Base-by-base conservation (phyloP, 2,329 filamentous ascomycete genomes). In the Penicillium hesseltinei region DNA sequence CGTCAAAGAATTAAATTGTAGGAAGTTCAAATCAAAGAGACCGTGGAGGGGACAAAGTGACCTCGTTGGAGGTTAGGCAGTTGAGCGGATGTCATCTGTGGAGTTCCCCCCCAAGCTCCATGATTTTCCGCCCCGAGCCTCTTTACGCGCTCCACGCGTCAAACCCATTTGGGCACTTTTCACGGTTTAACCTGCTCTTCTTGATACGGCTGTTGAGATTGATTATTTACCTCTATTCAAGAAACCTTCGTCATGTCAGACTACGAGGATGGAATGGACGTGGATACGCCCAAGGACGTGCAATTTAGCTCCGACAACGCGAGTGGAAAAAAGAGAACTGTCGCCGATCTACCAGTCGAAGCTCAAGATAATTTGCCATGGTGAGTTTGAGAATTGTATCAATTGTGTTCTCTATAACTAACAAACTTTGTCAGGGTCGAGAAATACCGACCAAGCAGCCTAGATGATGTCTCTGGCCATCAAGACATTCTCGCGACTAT, bases 401-500 rank as follows among this genome's bases (percentile, higher is more conserved):
- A 1, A 29, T 33, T 7, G 7, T 13, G 15, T 19, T 9, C 9
- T 10, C 6, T 11, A 57, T 67, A 47, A 59, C 51, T 65, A 50
- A 67, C 62, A 4, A 8, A 54, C 58, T 46, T 46, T 45, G 11
- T 2, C 59, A 92, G 90, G 92, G 92, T 99, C 9, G 94, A 99
- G 73, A 99, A 99, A 71, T 99, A 97, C 77, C 86, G 94, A 52
- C 94, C 94, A 19, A 87, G 88, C 60, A 91, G 90, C 2, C 85
- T 99, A 45, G 86, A 88, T 66, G 94, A 99, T 75, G 94, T 99
- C 57, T 96, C 92, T 3, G 94, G 94, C 21, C 94, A 99, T 75
- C 90, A 97, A 72, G 94, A 99, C 76, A 97, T 99, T 70, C 86
- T 99, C 62, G 88, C 92, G 5, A 99, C 94, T 2, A 96, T 99